phyloP scores from a whole-genome alignment of 257 asterid genomes.

The Apocynum venetum region DNA sequence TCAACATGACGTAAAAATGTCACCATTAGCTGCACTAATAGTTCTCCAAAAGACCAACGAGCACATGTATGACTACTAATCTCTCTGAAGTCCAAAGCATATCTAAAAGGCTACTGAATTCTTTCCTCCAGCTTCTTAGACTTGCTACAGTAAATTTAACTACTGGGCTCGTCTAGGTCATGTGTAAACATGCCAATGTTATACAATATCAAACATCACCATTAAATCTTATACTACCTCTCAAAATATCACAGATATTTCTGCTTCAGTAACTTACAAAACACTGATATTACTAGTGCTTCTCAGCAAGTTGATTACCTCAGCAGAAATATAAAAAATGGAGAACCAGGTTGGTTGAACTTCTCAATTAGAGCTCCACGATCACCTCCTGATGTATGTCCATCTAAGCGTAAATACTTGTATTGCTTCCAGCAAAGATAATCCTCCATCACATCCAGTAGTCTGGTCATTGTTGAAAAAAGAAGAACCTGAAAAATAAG shows the following conservation, averaged over 20 bases:
- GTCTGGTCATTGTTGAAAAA: slow-evolving; percentile 97
- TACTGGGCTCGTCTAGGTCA: background rate
- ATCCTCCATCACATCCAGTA: slow-evolving; percentile 99
- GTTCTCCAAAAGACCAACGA: background rate
- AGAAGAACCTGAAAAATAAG: slow-evolving; percentile 72
- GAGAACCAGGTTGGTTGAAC: slow-evolving; percentile 84
- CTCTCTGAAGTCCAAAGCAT: background rate
- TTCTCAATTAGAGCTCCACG: slow-evolving; percentile 88
- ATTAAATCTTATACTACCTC: background rate
- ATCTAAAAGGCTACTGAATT: background rate
- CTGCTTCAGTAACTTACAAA: slow-evolving; percentile 5
- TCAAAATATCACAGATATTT: background rate
- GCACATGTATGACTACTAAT: background rate
- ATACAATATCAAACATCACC: background rate
- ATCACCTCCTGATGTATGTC: slow-evolving; percentile 98
- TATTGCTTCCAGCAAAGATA: slow-evolving; percentile 96
- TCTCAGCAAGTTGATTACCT: slow-evolving; percentile 51
- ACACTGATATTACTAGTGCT: background rate
- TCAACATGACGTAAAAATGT: background rate
- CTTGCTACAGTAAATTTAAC: background rate
- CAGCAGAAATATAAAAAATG: slow-evolving; percentile 89
- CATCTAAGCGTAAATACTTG: slow-evolving; percentile 89
- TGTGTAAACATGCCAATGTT: background rate
- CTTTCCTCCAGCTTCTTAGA: background rate
- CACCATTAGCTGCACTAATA: background rate